Evolutionary conservation across 2,329 filamentous ascomycete species (phyloP).

Genomic region (Aspergillus awamori): DNA sequence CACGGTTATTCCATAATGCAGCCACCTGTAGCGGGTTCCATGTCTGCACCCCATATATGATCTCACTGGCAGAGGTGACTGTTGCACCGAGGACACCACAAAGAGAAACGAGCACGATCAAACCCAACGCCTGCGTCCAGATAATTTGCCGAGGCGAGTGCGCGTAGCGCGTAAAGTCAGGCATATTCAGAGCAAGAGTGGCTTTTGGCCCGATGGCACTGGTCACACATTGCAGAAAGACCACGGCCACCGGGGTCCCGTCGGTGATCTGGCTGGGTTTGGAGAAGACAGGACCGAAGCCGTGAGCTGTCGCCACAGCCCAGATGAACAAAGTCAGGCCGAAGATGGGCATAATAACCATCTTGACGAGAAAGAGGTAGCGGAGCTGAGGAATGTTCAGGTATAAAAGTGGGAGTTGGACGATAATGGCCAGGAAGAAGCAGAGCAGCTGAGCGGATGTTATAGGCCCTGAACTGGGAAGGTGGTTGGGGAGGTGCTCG

Average conservation of each 20-base stretch:
- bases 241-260: conserved; percentile 15
- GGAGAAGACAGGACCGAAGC: conserved; percentile 17
- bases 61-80: conserved; percentile 12
- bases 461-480: conserved; percentile 7
- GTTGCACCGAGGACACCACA: conserved; percentile 17
- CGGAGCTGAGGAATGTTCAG: conserved; percentile 13
- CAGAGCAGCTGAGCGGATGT: conserved; percentile 15
- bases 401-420: conserved; percentile 13
- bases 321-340: conserved; percentile 16
- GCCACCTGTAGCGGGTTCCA: conserved; percentile 18
- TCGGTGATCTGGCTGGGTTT: conserved; percentile 16
- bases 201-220: conserved; percentile 16
- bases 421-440: conserved; percentile 18
- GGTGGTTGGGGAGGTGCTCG: conserved; percentile 13
- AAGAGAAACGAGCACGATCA: conserved; percentile 14
- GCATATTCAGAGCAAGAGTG: conserved; percentile 14
- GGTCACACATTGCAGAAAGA: conserved; percentile 18
- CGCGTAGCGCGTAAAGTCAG: conserved; percentile 18
- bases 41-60: conserved; percentile 16
- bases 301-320: conserved; percentile 14
- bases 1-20: conserved; percentile 14
- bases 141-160: conserved; percentile 9
- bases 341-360: conserved; percentile 17
- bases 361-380: conserved; percentile 17
- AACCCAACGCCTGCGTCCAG: conserved; percentile 13